phyloP scores from a whole-genome alignment of 164 flowering plant genomes.

The Vitis labrusca region DNA sequence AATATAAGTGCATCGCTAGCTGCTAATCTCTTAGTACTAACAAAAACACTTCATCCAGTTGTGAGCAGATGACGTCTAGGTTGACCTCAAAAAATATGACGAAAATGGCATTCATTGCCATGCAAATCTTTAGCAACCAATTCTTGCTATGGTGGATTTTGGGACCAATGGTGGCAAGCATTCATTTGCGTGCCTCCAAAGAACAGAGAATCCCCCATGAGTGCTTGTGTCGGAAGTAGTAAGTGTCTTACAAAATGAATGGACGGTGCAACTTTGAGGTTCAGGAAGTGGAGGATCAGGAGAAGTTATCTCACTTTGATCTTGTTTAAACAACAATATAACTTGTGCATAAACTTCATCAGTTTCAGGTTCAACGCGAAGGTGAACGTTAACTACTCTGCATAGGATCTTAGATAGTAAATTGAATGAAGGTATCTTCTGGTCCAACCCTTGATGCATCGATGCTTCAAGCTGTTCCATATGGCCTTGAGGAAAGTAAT shows the following conservation, averaged over 20 bases:
- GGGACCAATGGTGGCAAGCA: slow-evolving; percentile 25
- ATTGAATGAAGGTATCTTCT: not conserved
- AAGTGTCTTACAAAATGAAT: slow-evolving; percentile 22
- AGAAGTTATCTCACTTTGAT: slow-evolving; percentile 9
- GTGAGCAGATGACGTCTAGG: too few species aligned
- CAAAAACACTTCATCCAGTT: too few species aligned
- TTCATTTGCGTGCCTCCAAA: slow-evolving; percentile 22
- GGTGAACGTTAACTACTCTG: not conserved
- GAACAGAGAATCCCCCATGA: slow-evolving; percentile 28
- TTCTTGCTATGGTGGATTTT: slow-evolving; percentile 83
- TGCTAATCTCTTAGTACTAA: too few species aligned
- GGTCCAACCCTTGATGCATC: not conserved
- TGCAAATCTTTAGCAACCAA: slow-evolving; percentile 88
- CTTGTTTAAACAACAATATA: slow-evolving; percentile 9
- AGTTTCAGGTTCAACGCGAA: slow-evolving; percentile 14
- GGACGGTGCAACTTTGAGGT: slow-evolving; percentile 15
- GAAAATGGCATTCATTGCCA: slow-evolving; percentile 87
- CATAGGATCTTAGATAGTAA: slow-evolving; percentile 4
- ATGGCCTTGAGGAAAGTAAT: slow-evolving; percentile 14
- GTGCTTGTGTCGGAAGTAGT: slow-evolving; percentile 30
- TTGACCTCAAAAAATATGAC: slow-evolving; percentile 88
- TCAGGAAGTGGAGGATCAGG: slow-evolving; percentile 16
- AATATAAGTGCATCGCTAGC: too few species aligned
- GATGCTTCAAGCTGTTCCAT: slow-evolving; percentile 11
- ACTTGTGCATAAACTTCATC: slow-evolving; percentile 27